Evolutionary conservation across 2,329 filamentous ascomycete species (phyloP).

Genomic region (Sordariomycetes sp.): DNA sequence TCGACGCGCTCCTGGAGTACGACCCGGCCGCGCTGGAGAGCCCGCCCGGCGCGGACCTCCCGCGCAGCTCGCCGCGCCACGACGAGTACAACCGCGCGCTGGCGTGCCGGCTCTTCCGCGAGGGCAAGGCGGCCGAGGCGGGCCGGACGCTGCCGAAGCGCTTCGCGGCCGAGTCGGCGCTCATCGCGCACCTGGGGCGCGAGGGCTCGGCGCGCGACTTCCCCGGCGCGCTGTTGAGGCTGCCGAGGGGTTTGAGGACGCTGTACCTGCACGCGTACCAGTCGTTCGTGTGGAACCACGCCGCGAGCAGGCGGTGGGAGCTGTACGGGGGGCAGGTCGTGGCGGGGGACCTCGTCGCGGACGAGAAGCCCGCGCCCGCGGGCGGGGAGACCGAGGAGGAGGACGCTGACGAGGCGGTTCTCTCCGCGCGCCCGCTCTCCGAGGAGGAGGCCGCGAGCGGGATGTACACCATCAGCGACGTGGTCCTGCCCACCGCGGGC

Average conservation of each 20-base stretch:
- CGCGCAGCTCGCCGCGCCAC: constrained; percentile 42
- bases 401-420: constrained; percentile 30
- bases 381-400: constrained; percentile 35
- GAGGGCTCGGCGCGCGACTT: constrained; percentile 50
- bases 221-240: constrained; percentile 67
- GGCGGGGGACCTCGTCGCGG: constrained; percentile 73
- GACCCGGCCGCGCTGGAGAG: constrained; percentile 36
- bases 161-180: constrained; percentile 67
- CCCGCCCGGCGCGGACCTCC: constrained; percentile 24
- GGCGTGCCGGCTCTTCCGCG: constrained; percentile 66
- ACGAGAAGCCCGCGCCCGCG: constrained; percentile 23
- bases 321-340: constrained; percentile 64
- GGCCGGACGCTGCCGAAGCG: constrained; percentile 63
- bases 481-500: constrained; percentile 87
- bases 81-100: constrained; percentile 74
- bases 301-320: constrained; percentile 70
- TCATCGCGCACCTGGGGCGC: constrained; percentile 63
- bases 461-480: constrained; percentile 70
- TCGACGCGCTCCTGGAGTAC: constrained; percentile 67
- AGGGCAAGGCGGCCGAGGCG: constrained; percentile 47
- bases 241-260: constrained; percentile 70
- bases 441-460: constrained; percentile 70
- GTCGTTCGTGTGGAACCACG: constrained; percentile 86
- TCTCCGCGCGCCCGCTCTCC: constrained; percentile 60
- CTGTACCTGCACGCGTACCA: constrained; percentile 99